Conservation (phyloP, 1,284 basidiomycete genomes). For the Papiliotrema fonsecae region DNA sequence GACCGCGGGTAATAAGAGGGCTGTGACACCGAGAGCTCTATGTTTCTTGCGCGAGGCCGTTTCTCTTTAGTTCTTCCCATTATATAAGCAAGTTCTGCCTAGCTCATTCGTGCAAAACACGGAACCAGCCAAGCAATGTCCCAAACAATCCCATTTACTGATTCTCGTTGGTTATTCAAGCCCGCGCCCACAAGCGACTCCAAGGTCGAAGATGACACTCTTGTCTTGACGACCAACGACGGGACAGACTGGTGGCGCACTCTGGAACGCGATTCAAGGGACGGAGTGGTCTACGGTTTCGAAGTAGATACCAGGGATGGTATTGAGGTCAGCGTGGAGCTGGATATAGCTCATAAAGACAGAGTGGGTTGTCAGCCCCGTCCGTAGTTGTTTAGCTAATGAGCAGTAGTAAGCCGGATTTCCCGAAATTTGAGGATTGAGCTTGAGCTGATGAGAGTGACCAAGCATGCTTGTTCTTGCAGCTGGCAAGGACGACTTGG, state of each 20-base stretch:
- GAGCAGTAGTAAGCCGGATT: constrained; percentile 5
- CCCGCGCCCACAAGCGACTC: constrained; percentile 2
- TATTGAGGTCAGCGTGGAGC: constrained; percentile 4
- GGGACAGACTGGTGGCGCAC: constrained; percentile 5
- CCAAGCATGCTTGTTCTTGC: constrained; percentile 2
- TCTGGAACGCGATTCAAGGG: not conserved
- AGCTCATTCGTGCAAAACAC: not conserved
- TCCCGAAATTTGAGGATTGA: too few species aligned
- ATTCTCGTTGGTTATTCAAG: not conserved
- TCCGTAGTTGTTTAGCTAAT: not conserved
- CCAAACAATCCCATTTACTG: constrained; percentile 7
- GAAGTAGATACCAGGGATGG: not conserved
- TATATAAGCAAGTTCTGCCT: not conserved
- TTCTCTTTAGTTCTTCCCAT: not conserved
- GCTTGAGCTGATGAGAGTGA: too few species aligned
- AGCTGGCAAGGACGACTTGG: constrained; percentile 1
- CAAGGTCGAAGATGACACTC: constrained; percentile 1
- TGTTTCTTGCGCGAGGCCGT: too few species aligned
- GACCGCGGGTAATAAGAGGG: too few species aligned
- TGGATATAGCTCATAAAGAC: constrained; percentile 2
- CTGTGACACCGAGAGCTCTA: too few species aligned
- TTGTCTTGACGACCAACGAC: constrained; percentile 2
- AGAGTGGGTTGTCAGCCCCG: not conserved
- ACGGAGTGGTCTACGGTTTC: constrained; percentile 5
- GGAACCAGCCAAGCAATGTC: too few species aligned